Percentiles rank a stretch among this genome's conserved stretches.
These are phyloP conservation scores for Trypanosoma cruzi DNA, from an alignment of 208 protist species.

Conservation along the genomic window DNA sequence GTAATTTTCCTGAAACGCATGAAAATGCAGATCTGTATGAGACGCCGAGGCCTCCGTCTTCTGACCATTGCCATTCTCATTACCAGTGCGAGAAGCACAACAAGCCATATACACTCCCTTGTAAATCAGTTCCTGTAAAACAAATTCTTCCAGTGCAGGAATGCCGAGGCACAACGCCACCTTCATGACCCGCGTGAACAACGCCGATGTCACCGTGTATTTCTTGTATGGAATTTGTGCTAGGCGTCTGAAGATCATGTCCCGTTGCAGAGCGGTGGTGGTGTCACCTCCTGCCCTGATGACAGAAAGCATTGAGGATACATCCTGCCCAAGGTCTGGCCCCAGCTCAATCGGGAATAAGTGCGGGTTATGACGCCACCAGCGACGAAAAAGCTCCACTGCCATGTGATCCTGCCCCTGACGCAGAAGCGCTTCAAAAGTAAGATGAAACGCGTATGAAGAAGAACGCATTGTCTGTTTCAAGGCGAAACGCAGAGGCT, in stretches of 20 bases:
- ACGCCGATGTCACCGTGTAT: conserved; percentile 39
- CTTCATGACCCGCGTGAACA: conserved; percentile 53
- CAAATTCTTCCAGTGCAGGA: conserved; percentile 22
- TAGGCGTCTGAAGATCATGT: conserved; percentile 26
- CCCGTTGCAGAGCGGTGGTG: not conserved
- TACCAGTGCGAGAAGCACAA: conserved; percentile 12
- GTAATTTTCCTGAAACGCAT: conserved; percentile 26
- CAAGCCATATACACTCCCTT: conserved; percentile 14
- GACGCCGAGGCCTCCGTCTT: not conserved
- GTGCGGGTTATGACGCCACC: conserved; percentile 78
- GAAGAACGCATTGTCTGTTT: conserved; percentile 39
- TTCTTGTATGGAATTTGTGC: conserved; percentile 34
- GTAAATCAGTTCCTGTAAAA: conserved; percentile 26
- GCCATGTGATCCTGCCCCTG: conserved; percentile 29
- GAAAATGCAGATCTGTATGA: conserved; percentile 16
- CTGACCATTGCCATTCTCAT: not conserved
- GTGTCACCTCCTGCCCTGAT: not conserved
- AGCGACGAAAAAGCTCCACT: conserved; percentile 62
- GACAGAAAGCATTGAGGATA: conserved; percentile 10
- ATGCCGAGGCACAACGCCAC: conserved; percentile 33
- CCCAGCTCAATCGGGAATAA: conserved; percentile 58
- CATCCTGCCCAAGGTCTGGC: conserved; percentile 25
- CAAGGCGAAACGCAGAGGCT: conserved; percentile 21
- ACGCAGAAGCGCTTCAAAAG: conserved; percentile 47
- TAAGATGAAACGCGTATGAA: conserved; percentile 55